Evolutionary conservation across 2,329 filamentous ascomycete species (phyloP).

Genomic region (Sporothrix schenckii): DNA sequence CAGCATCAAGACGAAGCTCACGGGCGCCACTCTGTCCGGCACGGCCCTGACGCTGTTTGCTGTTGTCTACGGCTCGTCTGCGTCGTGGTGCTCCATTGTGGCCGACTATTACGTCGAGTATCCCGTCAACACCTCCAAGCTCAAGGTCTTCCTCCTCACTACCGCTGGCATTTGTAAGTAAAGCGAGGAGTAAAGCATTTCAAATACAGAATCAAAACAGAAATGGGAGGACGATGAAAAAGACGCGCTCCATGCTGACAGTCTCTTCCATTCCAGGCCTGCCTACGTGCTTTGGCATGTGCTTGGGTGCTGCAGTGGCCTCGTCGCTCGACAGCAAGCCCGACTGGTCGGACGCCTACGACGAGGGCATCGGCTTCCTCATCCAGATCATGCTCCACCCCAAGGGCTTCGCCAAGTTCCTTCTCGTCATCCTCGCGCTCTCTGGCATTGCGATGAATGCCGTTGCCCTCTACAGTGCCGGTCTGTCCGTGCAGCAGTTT

Average conservation of each 20-base stretch:
- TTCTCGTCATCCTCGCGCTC: constrained; percentile 62
- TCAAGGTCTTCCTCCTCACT: constrained; percentile 54
- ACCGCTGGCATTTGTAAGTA: constrained; percentile 48
- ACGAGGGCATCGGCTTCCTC: constrained; percentile 59
- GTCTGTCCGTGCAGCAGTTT: constrained; percentile 48
- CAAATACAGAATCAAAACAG: too few species aligned
- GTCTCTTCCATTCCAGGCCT: constrained; percentile 39
- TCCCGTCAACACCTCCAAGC: constrained; percentile 49
- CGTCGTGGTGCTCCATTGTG: constrained; percentile 53
- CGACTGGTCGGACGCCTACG: constrained; percentile 58
- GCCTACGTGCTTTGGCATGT: constrained; percentile 59
- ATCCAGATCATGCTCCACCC: constrained; percentile 62
- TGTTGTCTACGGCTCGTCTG: constrained; percentile 53
- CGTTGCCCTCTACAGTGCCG: constrained; percentile 49
- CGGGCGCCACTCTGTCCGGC: constrained; percentile 46
- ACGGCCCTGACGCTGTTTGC: constrained; percentile 50
- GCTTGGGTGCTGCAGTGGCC: constrained; percentile 64
- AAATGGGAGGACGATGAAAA: neutral
- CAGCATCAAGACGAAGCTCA: constrained; percentile 42
- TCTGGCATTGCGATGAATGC: constrained; percentile 53
- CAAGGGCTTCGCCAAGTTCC: constrained; percentile 64
- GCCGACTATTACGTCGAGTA: constrained; percentile 54
- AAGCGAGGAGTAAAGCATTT: too few species aligned
- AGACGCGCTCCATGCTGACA: too few species aligned
- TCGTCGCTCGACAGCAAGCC: constrained; percentile 60